Evolutionary conservation across 2,329 filamentous ascomycete genomes (phyloP), one percentile per base, ranked within the genome.

Genomic region (Intubia oerlemansii): DNA sequence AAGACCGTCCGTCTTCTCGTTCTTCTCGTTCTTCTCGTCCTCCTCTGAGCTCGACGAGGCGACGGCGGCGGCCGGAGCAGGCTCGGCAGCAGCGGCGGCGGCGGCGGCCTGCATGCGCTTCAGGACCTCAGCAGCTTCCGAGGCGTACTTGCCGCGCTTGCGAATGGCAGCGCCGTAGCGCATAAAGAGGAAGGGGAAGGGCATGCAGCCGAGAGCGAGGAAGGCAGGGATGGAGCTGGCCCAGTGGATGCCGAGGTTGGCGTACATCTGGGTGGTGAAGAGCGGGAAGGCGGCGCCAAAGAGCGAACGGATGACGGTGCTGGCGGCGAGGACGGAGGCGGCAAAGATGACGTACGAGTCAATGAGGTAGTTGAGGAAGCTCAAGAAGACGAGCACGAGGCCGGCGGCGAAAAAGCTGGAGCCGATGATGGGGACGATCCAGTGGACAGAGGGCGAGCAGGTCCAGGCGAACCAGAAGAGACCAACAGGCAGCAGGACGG

Each of bases 151-250:
- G 58, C 75, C 80, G 42, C 57, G 64, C 44, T 59, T 52, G 14
- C 76, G 60, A 39, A 84, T 74, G 17, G 36, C 14, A 6, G 47
- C 52, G 22, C 77, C 77, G 44, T 79, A 80, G 39, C 62, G 69
- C 52, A 77, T 78, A 48, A 85, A 79, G 11, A 85, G 46, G 47
- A 77, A 74, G 0, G 78, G 77, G 42, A 78, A 73, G 0, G 78
- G 75, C 12, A 80, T 54, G 47, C 76, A 82, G 9, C 59, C 61
- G 4, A 82, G 46, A 0, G 75, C 66, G 4, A 85, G 54, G 51
- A 85, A 84, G 1, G 69, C 79, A 0, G 76, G 77, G 10, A 85
- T 53, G 0, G 66, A 68, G 19, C 61, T 68, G 1, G 74, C 78
- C 78, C 77, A 84, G 51, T 82, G 74, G 32, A 76, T 70, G 27